Evolutionary conservation across 1,139 yeast genomes (phyloP).

Genomic region (Cylindricascospora bacillispora): DNA sequence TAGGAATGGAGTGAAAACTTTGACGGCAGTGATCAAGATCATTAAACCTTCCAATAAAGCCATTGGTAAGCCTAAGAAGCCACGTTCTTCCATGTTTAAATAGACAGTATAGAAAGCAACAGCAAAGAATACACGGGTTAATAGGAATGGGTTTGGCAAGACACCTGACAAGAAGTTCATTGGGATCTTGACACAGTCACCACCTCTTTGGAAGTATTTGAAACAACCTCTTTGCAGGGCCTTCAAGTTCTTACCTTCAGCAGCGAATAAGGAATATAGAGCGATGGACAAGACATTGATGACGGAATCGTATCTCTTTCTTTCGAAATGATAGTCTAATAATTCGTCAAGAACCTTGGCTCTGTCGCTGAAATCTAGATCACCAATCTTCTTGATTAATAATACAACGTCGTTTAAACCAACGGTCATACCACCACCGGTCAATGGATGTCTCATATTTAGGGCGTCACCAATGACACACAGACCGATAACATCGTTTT

Average conservation of each 20-base stretch:
- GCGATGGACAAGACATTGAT: slow-evolving; percentile 87
- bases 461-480: slow-evolving; percentile 84
- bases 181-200: slow-evolving; percentile 67
- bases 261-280: slow-evolving; percentile 79
- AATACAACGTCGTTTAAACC: slow-evolving; percentile 78
- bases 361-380: slow-evolving; percentile 49
- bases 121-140: slow-evolving; percentile 76
- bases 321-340: slow-evolving; percentile 55
- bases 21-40: slow-evolving; percentile 59
- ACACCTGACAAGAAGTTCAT: slow-evolving; percentile 76
- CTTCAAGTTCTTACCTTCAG: slow-evolving; percentile 51
- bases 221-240: slow-evolving; percentile 84
- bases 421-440: slow-evolving; percentile 99
- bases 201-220: slow-evolving; percentile 73
- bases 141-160: slow-evolving; percentile 56
- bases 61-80: slow-evolving; percentile 54
- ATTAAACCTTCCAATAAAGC: slow-evolving; percentile 62
- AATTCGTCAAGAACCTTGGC: slow-evolving; percentile 41
- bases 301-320: slow-evolving; percentile 72
- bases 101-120: slow-evolving; percentile 80
- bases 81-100: slow-evolving; percentile 54
- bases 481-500: slow-evolving; percentile 58
- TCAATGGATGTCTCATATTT: slow-evolving; percentile 95
- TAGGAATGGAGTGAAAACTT: slow-evolving; percentile 68
- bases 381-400: slow-evolving; percentile 36